Conservation (phyloP, 257 asterid species). For the Solanum lycopersicoides region DNA sequence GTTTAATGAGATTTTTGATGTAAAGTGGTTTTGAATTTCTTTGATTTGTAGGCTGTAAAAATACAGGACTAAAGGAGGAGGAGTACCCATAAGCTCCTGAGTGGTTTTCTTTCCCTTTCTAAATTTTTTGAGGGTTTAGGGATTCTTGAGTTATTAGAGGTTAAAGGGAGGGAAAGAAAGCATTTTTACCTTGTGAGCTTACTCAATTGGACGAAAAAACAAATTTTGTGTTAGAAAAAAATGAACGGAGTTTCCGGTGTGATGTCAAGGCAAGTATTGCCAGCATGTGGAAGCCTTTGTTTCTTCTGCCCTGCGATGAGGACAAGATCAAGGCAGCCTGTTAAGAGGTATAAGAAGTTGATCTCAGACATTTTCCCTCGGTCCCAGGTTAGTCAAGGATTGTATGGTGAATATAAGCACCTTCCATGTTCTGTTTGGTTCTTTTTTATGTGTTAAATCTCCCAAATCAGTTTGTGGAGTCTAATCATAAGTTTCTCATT, state of each 20-base stretch:
- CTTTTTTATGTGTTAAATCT: not conserved
- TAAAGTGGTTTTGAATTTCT: conserved; percentile 5
- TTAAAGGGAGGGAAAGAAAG: conserved; percentile 59
- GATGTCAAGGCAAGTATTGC: conserved; percentile 88
- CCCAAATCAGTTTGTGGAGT: not conserved
- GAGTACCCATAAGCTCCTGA: conserved; percentile 46
- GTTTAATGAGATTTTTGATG: conserved; percentile 23
- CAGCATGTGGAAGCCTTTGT: conserved; percentile 89
- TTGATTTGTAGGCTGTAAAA: not conserved
- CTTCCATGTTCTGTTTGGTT: not conserved
- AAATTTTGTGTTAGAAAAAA: not conserved
- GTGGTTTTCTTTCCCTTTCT: conserved; percentile 60
- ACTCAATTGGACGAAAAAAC: not conserved
- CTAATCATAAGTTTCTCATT: not conserved
- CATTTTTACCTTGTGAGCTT: conserved; percentile 13
- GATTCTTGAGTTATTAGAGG: conserved; percentile 16
- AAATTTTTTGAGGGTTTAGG: conserved; percentile 7
- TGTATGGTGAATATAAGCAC: not conserved
- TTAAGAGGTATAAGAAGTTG: conserved; percentile 96
- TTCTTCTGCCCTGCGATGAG: conserved; percentile 90
- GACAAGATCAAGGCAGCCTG: conserved; percentile 97
- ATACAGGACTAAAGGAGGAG: not conserved
- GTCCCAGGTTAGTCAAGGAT: conserved; percentile 51
- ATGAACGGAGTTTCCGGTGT: conserved; percentile 87
- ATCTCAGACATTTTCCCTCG: conserved; percentile 84